phyloP scores from a whole-genome alignment of 257 asterid species.

The Penstemon eatonii region DNA sequence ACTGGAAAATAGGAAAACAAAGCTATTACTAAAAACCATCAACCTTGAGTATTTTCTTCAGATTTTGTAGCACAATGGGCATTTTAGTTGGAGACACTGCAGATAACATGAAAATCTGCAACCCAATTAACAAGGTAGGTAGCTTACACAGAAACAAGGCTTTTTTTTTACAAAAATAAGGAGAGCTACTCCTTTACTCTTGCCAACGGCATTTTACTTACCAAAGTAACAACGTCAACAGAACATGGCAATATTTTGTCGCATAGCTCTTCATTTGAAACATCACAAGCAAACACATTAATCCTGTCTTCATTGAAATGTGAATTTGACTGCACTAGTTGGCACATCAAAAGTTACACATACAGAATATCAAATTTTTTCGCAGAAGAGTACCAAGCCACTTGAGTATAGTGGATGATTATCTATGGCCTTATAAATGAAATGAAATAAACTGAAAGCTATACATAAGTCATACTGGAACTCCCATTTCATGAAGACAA shows the following conservation, averaged over 20 bases:
- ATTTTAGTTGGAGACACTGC: slow-evolving; percentile 85
- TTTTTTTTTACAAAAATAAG: slow-evolving; percentile 7
- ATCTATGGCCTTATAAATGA: not conserved
- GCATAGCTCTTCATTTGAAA: slow-evolving; percentile 63
- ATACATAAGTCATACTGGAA: not conserved
- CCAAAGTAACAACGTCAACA: slow-evolving; percentile 74
- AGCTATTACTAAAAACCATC: not conserved
- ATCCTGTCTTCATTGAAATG: slow-evolving; percentile 45
- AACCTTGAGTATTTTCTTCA: slow-evolving; percentile 74
- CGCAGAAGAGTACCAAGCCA: too few species aligned
- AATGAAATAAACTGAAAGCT: slow-evolving; percentile 1
- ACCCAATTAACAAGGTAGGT: slow-evolving; percentile 28
- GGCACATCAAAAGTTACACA: slow-evolving; percentile 26
- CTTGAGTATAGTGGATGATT: slow-evolving; percentile 12
- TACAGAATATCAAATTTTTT: not conserved
- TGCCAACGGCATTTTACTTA: slow-evolving; percentile 36
- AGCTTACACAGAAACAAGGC: slow-evolving; percentile 18
- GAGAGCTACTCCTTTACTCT: slow-evolving; percentile 8
- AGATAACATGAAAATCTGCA: slow-evolving; percentile 82
- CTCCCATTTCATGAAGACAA: not conserved
- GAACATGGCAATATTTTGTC: slow-evolving; percentile 52
- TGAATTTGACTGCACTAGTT: slow-evolving; percentile 55
- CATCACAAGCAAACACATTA: slow-evolving; percentile 66
- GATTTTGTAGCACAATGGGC: slow-evolving; percentile 61
- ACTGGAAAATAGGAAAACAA: slow-evolving; percentile 9